Evolutionary conservation across 306 rosid genomes (phyloP).

Genomic region (Hippophae rhamnoides): DNA sequence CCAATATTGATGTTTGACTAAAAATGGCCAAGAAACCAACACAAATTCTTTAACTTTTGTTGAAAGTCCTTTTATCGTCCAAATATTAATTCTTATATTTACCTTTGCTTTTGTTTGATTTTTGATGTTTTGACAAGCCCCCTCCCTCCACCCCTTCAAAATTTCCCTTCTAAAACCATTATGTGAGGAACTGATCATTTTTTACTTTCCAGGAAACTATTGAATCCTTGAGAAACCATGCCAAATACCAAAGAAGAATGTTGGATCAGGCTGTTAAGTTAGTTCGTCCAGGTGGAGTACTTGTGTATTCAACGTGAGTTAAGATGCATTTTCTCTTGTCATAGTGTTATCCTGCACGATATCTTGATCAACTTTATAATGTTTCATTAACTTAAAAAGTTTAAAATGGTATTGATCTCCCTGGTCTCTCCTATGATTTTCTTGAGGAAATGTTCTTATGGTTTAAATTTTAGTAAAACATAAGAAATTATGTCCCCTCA

Average conservation of each 20-base stretch:
- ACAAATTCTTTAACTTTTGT: too few relatives aligned
- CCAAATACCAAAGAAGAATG: constrained; percentile 77
- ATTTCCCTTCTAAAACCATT: background rate
- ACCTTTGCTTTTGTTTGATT: background rate
- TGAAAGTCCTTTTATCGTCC: background rate
- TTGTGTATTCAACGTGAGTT: constrained; percentile 91
- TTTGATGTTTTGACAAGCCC: background rate
- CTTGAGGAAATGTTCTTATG: too few relatives aligned
- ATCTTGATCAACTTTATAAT: constrained; percentile 1
- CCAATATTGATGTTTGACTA: too few relatives aligned
- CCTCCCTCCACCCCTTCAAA: too few relatives aligned
- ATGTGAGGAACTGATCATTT: background rate
- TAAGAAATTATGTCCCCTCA: too few relatives aligned
- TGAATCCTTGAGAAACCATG: constrained; percentile 65
- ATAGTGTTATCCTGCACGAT: constrained; percentile 1
- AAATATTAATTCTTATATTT: background rate
- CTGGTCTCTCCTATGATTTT: background rate
- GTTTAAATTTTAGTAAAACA: too few relatives aligned
- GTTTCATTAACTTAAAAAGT: background rate
- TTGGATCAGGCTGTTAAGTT: constrained; percentile 91
- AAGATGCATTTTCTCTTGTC: constrained; percentile 16
- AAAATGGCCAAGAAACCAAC: too few relatives aligned
- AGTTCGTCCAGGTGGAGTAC: constrained; percentile 71
- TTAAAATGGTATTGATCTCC: background rate
- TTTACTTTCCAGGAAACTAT: constrained; percentile 58